Evolutionary conservation across 345 rosid genomes (phyloP).

Genomic region (Raphanus raphanistrum): DNA sequence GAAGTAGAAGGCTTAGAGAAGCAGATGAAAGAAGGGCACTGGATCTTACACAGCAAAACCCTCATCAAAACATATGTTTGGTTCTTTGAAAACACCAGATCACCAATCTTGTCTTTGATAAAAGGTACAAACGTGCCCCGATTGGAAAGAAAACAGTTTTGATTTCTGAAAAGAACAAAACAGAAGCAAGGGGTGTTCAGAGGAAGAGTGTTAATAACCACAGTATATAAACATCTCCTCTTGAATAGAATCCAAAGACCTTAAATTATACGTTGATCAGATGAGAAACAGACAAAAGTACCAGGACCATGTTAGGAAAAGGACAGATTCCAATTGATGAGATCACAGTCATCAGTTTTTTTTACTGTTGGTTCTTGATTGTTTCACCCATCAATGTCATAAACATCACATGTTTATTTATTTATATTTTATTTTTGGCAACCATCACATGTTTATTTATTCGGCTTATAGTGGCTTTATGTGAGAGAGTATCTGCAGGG

Average conservation of each 20-base stretch:
- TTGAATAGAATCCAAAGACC: not conserved
- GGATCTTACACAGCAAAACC: conserved; percentile 69
- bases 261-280: not conserved
- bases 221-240: not conserved
- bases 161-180: not conserved
- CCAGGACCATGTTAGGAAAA: not conserved
- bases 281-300: not conserved
- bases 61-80: conserved; percentile 54
- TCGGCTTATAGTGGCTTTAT: not conserved
- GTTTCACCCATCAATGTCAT: not conserved
- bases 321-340: not conserved
- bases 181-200: not conserved
- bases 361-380: not conserved
- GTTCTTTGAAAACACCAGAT: conserved; percentile 18
- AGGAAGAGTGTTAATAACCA: not conserved
- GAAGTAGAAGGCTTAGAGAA: conserved; percentile 74
- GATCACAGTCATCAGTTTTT: not conserved
- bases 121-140: not conserved
- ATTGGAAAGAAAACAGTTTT: not conserved
- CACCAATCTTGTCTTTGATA: not conserved
- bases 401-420: not conserved
- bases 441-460: not conserved
- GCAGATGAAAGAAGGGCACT: conserved; percentile 72
- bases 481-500: not conserved
- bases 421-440: too few relatives aligned